phyloP scores from a whole-genome alignment of 2,329 filamentous ascomycete species.

The Colletotrichum magnum region DNA sequence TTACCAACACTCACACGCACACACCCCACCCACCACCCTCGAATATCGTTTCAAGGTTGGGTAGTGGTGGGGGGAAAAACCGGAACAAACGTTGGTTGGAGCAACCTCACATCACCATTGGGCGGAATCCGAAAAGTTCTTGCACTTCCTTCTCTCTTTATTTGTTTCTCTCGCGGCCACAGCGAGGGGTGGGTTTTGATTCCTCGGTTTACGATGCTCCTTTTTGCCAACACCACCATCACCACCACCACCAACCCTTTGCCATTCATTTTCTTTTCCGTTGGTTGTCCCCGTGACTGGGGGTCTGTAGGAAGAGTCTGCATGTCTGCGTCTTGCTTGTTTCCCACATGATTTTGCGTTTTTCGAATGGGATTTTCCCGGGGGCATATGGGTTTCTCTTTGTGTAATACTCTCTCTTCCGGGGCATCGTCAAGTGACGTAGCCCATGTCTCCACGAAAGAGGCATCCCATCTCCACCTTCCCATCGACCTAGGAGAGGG shows the following conservation, averaged over 20 bases:
- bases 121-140: constrained; percentile 1
- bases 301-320: neutral
- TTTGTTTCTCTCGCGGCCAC: neutral
- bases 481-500: no score
- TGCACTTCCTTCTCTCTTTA: neutral
- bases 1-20: neutral
- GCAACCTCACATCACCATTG: neutral
- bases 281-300: neutral
- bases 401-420: neutral
- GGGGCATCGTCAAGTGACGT: no score
- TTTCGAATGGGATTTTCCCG: neutral
- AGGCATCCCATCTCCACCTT: no score
- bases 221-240: no score
- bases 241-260: no score
- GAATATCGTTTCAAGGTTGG: no score
- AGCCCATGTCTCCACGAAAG: no score
- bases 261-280: neutral
- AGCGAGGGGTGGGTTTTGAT: no score
- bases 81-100: neutral
- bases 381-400: neutral
- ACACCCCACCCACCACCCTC: neutral
- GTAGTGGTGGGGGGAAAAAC: neutral
- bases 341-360: neutral
- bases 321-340: neutral
- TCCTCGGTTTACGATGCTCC: neutral